These are phyloP conservation scores for Malus fusca DNA, from an alignment of 306 rosid species.

Conservation along the genomic window DNA sequence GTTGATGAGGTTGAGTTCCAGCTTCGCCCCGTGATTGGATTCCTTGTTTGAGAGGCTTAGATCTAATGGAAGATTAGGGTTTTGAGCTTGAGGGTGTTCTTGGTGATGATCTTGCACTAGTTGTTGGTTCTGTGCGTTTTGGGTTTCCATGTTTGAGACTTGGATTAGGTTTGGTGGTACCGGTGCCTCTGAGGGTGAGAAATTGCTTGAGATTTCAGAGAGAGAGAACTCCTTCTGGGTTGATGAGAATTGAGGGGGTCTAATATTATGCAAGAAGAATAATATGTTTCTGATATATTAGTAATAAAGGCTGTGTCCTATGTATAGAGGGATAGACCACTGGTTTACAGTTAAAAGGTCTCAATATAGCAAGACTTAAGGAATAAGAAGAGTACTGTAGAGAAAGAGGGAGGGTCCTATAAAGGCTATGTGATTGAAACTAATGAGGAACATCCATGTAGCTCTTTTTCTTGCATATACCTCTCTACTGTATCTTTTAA, in stretches of 20 bases:
- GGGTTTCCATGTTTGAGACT: slow-evolving; percentile 17
- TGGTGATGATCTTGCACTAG: slow-evolving; percentile 3
- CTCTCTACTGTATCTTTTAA: slow-evolving; percentile 15
- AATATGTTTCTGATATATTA: not conserved
- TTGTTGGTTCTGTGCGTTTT: not conserved
- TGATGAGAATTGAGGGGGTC: slow-evolving; percentile 4
- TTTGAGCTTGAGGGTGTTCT: slow-evolving; percentile 12
- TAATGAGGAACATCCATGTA: slow-evolving; percentile 28
- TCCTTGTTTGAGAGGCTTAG: slow-evolving; percentile 56
- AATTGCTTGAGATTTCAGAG: slow-evolving; percentile 37
- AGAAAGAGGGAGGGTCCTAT: slow-evolving; percentile 13
- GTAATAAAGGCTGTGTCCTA: slow-evolving; percentile 30
- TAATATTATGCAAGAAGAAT: not conserved
- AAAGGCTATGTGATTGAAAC: slow-evolving; percentile 38
- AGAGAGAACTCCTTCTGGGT: slow-evolving; percentile 8
- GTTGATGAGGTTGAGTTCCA: slow-evolving; percentile 69
- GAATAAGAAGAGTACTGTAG: slow-evolving; percentile 19
- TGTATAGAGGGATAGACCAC: slow-evolving; percentile 34
- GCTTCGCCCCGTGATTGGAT: slow-evolving; percentile 34
- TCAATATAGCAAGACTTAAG: slow-evolving; percentile 48
- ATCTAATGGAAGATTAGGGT: slow-evolving; percentile 40
- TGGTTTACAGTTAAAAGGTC: slow-evolving; percentile 72
- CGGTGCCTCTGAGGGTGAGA: slow-evolving; percentile 17
- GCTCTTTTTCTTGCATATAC: slow-evolving; percentile 17
- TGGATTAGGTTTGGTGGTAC: not conserved